Evolutionary conservation across 139 green algal genomes (phyloP), one percentile per base, ranked within the genome.

Genomic region (Parachlorella kessleri): DNA sequence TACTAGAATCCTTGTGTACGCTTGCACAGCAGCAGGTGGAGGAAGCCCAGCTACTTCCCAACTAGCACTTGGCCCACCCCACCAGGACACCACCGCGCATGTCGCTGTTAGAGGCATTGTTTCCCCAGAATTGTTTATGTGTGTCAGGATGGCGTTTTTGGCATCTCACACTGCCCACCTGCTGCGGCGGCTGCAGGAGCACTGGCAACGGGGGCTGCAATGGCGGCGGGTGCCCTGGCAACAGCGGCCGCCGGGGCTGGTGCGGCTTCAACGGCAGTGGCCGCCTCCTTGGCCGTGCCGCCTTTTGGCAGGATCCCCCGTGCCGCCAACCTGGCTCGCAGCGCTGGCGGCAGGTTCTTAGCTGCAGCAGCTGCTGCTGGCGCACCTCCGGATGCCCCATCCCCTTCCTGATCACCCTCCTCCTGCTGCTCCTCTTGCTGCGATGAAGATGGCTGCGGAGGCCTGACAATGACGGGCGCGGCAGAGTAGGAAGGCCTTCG

Each of bases 311-410:
- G 63, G 32, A 95, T 90, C 66, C 91, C 91, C 1, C 90, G 66
- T 0, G 84, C 87, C 9, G 79, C 76, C 28, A 95, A 87, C 7
- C 90, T 77, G 0, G 84, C 86, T 3, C 65, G 63, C 38, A 95
- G 78, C 24, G 88, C 85, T 1, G 91, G 83, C 2, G 91, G 91
- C n/a, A 95, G 86, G 8, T 83, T 83, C 70, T 81, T 77, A 10
- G 63, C 75, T 73, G 72, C 78, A 75, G 64, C 40, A 38, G 78
- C 38, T 64, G 73, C 77, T 72, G 70, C 1, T 39, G 68, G 14
- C 33, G 53, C 37, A 23, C 30, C 64, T 73, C 24, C 3, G 33
- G 72, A 18, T 35, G 63, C 24, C 73, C 23, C 59, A 18, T 70
- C 59, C 59, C 66, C 24, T 26, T 30, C 24, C 69, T 68, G n/a